Percentiles rank a stretch among this genome's conserved stretches.
These are phyloP conservation scores for Agastache rugosa DNA, from an alignment of 257 asterid species.

Conservation along the genomic window DNA sequence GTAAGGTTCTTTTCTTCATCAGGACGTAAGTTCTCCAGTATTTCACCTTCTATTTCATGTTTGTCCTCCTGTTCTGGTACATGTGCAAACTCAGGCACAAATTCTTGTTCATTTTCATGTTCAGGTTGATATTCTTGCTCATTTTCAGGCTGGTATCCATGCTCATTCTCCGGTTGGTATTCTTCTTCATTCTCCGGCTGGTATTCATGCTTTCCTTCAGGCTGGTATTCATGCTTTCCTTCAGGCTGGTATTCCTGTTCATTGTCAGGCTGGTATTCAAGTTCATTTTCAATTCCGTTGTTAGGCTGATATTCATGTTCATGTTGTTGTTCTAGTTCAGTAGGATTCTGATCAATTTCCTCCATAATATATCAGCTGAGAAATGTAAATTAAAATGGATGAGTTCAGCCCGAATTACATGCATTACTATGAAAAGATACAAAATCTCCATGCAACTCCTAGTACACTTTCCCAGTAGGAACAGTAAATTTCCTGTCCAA, in stretches of 20 bases:
- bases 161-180: slow-evolving; percentile 21
- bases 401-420: not conserved
- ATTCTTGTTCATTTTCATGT: slow-evolving; percentile 28
- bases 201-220: slow-evolving; percentile 23
- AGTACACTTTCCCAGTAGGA: not conserved
- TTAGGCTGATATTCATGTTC: slow-evolving; percentile 36
- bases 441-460: not conserved
- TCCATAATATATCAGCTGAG: slow-evolving; percentile 35
- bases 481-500: slow-evolving; percentile 4
- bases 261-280: slow-evolving; percentile 30
- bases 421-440: not conserved
- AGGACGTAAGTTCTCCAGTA: slow-evolving; percentile 46
- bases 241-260: slow-evolving; percentile 28
- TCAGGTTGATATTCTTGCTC: slow-evolving; percentile 29
- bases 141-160: slow-evolving; percentile 22
- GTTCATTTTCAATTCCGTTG: slow-evolving; percentile 29
- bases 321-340: slow-evolving; percentile 32
- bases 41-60: slow-evolving; percentile 38
- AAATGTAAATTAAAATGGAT: slow-evolving; percentile 17
- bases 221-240: slow-evolving; percentile 11
- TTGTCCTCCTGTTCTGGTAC: slow-evolving; percentile 25
- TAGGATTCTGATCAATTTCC: slow-evolving; percentile 37
- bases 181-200: slow-evolving; percentile 25
- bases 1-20: slow-evolving; percentile 56
- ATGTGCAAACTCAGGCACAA: slow-evolving; percentile 27